Percentiles rank a stretch among this genome's conserved stretches.
These are phyloP conservation scores for Aureobasidium sp. DNA, from an alignment of 2,329 filamentous ascomycete species.

Conservation along the genomic window DNA sequence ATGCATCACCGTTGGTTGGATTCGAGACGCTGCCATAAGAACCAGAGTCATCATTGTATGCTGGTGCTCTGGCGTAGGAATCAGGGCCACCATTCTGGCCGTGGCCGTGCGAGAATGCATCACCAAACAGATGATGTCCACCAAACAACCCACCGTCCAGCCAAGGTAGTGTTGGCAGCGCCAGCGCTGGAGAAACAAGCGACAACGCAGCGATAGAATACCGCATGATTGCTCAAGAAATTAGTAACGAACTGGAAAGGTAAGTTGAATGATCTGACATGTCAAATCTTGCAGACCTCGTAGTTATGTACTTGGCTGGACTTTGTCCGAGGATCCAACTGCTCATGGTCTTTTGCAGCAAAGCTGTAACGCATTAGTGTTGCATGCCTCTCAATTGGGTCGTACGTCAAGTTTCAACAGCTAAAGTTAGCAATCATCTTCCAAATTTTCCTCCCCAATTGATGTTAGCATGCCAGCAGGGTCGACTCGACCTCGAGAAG, in stretches of 20 bases:
- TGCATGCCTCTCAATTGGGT: background rate
- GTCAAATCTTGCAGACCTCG: background rate
- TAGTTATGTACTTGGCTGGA: constrained; percentile 1
- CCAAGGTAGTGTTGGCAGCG: background rate
- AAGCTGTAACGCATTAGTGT: constrained; percentile 13
- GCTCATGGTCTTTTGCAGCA: background rate
- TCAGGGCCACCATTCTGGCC: background rate
- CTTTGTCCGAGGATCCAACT: background rate
- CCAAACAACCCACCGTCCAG: background rate
- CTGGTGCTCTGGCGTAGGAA: background rate
- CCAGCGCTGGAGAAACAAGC: background rate
- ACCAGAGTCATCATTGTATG: background rate
- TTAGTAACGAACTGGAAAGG: background rate
- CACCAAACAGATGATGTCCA: background rate
- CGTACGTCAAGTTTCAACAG: constrained; percentile 6
- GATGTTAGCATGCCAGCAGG: background rate
- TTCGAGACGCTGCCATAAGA: background rate
- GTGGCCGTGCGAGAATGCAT: background rate
- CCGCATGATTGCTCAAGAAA: background rate
- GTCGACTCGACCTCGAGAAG: background rate
- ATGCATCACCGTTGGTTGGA: background rate
- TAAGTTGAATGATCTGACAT: background rate
- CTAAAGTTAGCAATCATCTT: background rate
- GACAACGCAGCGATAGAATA: constrained; percentile 1
- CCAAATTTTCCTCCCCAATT: background rate